Base-by-base conservation (phyloP, 2,329 filamentous ascomycete species). In the Ophiosphaerella herpotricha region DNA sequence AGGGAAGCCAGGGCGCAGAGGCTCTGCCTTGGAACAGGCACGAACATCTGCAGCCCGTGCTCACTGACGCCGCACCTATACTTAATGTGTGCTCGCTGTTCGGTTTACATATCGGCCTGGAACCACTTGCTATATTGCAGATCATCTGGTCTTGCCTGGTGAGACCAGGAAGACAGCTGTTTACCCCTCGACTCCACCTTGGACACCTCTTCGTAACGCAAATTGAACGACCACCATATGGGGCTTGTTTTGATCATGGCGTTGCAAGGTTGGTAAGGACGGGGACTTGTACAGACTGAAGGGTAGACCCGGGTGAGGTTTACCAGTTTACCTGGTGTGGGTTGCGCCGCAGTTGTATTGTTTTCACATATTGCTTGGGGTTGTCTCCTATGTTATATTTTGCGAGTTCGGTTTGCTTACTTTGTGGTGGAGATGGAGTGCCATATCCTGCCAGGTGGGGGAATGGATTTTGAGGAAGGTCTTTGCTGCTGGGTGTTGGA, bases 151-250 rank as follows among this genome's bases (percentile, higher is more conserved):
- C 38, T 53, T 49, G 2, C 48, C 50, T 53, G 34, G 57, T 49
- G 50, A 43, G 48, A 51, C 52, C 54, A 58, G 52, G 47, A 55
- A 46, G 54, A 60, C 40, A 24, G 39, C 33, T 26, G 55, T 58
- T 56, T 61, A 58, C 57, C 53, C 46, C 41, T 48, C 43, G 45
- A 45, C 39, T 53, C 58, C 52, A 57, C 55, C 54, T 53, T 53
- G 57, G 52, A 57, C 55, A 54, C 52, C 49, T 58, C 56, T 61
- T 60, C 56, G 59, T 70, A 67, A 73, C 67, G 70, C 68, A 70
- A 58, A 62, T 66, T 66, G 64, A 68, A 73, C 62, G 69, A 70
- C 62, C 58, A 65, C 60, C 56, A 64, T 55, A 59, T 43, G 51
- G 57, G 66, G 64, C 55, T 52, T 61, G 67, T 55, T 58, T 62